A percentile compares a stretch with the other conserved stretches of the same genome.
phyloP scores from a whole-genome alignment of 208 protist genomes.

The Acanthamoeba healyi region DNA sequence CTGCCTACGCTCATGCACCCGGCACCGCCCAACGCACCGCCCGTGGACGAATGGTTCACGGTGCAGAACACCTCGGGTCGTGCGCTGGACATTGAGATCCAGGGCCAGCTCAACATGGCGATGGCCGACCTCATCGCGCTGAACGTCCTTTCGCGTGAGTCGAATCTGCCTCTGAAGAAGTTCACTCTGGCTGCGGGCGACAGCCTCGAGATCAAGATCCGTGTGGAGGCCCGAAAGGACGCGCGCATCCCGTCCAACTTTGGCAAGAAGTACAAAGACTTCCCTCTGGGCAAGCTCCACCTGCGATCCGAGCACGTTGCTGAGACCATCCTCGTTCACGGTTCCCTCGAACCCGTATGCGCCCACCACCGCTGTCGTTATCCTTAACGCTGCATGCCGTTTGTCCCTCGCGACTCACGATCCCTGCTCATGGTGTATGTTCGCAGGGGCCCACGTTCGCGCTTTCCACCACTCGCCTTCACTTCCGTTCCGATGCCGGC shows the following conservation, averaged over 20 bases:
- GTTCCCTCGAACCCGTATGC: constrained; percentile 45
- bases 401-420: no score
- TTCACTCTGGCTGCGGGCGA: constrained; percentile 4
- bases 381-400: no score
- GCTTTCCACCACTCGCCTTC: constrained; percentile 11
- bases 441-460: constrained; percentile 52
- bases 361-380: no score
- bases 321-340: constrained; percentile 45
- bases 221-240: constrained; percentile 61
- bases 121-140: constrained; percentile 58
- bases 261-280: constrained; percentile 72
- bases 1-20: constrained; percentile 38
- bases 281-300: constrained; percentile 30
- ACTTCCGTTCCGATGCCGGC: constrained; percentile 24
- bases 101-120: constrained; percentile 44
- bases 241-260: constrained; percentile 15
- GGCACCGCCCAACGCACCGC: constrained; percentile 24
- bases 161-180: constrained; percentile 36
- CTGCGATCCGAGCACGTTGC: constrained; percentile 48
- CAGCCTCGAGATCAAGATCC: constrained; percentile 53
- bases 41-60: constrained; percentile 57
- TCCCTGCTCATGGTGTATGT: no score
- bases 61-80: constrained; percentile 31
- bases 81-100: constrained; percentile 26
- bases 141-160: not conserved